Conservation (phyloP, 208 protist genomes). For the Angomonas desouzai region DNA sequence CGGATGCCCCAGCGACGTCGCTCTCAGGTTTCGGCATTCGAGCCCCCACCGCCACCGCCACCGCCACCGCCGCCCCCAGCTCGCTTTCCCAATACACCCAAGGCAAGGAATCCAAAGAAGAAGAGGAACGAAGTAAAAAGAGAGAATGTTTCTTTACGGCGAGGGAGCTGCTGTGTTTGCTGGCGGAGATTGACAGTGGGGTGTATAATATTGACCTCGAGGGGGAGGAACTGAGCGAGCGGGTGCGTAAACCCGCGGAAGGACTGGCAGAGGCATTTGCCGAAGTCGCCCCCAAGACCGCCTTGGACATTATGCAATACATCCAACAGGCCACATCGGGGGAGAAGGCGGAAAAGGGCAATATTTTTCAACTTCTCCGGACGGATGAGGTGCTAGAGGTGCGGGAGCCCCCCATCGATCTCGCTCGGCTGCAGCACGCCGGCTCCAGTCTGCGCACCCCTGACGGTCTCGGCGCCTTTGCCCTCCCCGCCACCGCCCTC, state of each 20-base stretch:
- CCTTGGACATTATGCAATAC: constrained; percentile 11
- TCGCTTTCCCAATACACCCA: neutral
- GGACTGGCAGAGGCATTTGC: constrained; percentile 3
- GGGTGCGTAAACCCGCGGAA: constrained; percentile 17
- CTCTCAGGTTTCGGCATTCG: neutral
- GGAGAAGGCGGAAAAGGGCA: neutral
- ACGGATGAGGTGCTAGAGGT: neutral
- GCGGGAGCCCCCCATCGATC: neutral
- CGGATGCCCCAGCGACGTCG: neutral
- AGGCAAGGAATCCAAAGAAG: neutral
- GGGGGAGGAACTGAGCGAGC: neutral
- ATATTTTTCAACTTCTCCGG: neutral
- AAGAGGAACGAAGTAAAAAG: neutral
- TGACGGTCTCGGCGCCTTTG: constrained; percentile 7
- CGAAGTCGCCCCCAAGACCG: neutral
- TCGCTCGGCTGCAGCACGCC: neutral
- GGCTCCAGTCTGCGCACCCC: neutral
- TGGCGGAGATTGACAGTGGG: constrained; percentile 3
- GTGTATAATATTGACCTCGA: constrained; percentile 3
- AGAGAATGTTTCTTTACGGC: neutral
- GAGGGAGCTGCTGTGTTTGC: neutral
- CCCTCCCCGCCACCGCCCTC: constrained; percentile 35
- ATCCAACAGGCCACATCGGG: neutral
- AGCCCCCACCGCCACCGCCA: neutral
- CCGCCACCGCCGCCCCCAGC: neutral